These are phyloP conservation scores for Ramaria sp. DNA, from an alignment of 768 basidiomycete genomes.

Conservation along the genomic window DNA sequence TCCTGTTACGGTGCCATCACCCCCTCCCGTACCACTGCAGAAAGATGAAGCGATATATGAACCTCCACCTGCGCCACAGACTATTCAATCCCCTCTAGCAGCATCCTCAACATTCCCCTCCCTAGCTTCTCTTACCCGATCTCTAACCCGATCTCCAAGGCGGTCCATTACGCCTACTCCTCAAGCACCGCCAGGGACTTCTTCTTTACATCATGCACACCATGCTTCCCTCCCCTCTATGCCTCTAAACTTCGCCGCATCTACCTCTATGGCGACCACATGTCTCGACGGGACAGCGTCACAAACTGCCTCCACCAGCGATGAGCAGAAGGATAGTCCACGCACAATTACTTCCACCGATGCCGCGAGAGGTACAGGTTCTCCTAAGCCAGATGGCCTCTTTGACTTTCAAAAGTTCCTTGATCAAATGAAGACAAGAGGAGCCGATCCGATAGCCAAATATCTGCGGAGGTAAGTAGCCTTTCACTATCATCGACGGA, in stretches of 20 bases:
- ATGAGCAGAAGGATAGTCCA: not conserved
- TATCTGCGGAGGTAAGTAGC: slow-evolving; percentile 90
- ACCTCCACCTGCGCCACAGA: not conserved
- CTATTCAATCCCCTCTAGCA: slow-evolving; percentile 19
- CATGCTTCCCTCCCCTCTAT: slow-evolving; percentile 5
- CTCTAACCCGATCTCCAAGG: slow-evolving; percentile 43
- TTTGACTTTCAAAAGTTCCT: slow-evolving; percentile 95
- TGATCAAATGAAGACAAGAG: slow-evolving; percentile 83
- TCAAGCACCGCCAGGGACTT: slow-evolving; percentile 1
- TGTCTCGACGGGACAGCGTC: not conserved
- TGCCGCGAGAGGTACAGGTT: not conserved
- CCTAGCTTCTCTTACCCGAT: slow-evolving; percentile 54
- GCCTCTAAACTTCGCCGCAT: not conserved
- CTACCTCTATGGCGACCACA: not conserved
- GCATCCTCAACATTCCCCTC: slow-evolving; percentile 45
- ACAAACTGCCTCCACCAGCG: not conserved
- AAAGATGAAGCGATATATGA: not conserved
- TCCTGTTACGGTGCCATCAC: slow-evolving; percentile 22
- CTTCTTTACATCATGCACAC: slow-evolving; percentile 2
- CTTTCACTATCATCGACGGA: not conserved
- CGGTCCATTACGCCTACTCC: slow-evolving; percentile 38
- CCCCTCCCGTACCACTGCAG: slow-evolving; percentile 9
- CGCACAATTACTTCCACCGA: not conserved
- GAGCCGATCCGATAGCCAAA: slow-evolving; percentile 88
- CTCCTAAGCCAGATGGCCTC: slow-evolving; percentile 3